These are phyloP conservation scores for Tetragonia tetragonoides DNA, from an alignment of 148 eudicot species.

Conservation along the genomic window DNA sequence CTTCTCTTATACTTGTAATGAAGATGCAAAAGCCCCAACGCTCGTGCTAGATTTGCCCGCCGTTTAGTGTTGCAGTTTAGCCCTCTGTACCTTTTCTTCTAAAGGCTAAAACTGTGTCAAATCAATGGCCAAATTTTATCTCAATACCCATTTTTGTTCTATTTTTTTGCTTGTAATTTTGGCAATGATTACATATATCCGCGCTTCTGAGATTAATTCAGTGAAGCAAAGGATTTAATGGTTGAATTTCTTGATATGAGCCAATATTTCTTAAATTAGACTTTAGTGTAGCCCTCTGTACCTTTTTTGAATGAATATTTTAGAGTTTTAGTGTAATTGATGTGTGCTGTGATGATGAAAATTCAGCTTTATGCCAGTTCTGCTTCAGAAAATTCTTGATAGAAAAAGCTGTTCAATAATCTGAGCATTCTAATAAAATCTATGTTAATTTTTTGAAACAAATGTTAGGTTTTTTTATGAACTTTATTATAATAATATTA, in stretches of 20 bases:
- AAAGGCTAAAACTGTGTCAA: conserved; percentile 55
- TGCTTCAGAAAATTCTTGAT: conserved; percentile 83
- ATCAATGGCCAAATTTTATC: conserved; percentile 46
- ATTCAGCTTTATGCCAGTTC: conserved; percentile 67
- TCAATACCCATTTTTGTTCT: background rate
- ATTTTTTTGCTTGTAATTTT: background rate
- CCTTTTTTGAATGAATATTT: too few species aligned
- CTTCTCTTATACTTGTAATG: conserved; percentile 49
- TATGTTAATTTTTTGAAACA: too few species aligned
- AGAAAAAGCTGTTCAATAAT: conserved; percentile 53
- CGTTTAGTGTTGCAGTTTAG: conserved; percentile 66
- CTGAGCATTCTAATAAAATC: conserved; percentile 39
- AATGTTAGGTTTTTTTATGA: too few species aligned
- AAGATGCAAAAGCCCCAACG: conserved; percentile 56
- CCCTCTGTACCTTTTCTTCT: conserved; percentile 13
- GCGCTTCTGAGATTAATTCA: conserved; percentile 61
- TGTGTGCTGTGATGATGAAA: conserved; percentile 41
- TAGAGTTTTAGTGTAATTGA: background rate
- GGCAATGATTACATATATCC: conserved; percentile 63
- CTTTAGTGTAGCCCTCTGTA: too few species aligned
- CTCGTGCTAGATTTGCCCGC: conserved; percentile 54
- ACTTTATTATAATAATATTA: too few species aligned
- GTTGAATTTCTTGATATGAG: conserved; percentile 76
- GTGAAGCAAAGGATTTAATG: conserved; percentile 48
- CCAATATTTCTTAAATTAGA: conserved; percentile 7